Evolutionary conservation across 306 rosid genomes (phyloP), one percentile per base, ranked within the genome.

Genomic region (Psophocarpus tetragonolobus): DNA sequence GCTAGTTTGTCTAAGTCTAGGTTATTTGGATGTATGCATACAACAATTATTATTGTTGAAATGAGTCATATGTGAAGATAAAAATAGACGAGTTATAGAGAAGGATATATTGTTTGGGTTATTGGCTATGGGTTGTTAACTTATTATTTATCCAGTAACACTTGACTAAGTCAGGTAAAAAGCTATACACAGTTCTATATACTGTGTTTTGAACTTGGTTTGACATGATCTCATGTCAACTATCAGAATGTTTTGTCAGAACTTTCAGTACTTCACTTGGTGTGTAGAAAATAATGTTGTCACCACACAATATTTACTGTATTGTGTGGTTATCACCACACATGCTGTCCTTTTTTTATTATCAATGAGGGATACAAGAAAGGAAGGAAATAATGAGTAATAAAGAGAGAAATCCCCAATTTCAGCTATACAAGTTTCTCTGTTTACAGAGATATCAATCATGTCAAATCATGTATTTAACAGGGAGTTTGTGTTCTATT

Each of bases 31-130:
- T 56, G 75, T 20, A 75, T 45, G 74, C 73, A 79, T 64, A 13
- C 42, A 73, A 39, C 60, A 51, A 68, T 67, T 53, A 74, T 54
- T 78, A n/a, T n/a, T n/a, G n/a, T n/a, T n/a, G n/a, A n/a, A n/a
- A n/a, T n/a, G n/a, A n/a, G n/a, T n/a, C n/a, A 58, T 68, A 50
- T 17, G 9, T 20, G 39, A 72, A 14, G 65, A 66, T 21, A 65
- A 67, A 48, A 80, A 36, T 29, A 14, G 32, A 24, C n/a, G 11
- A 68, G 27, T 45, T 12, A 12, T 24, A 24, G 60, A 38, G 51
- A 62, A 58, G 47, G 51, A 72, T 65, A 60, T 44, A 69, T 54
- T 38, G 48, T 62, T 24, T 44, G 30, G 60, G 78, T 69, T 62
- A 21, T 42, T 63, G 69, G 53, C 32, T 36, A 64, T 64, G 70